Conservation (phyloP, 2,329 filamentous ascomycete species). For the Tricladium varicosporioides region DNA sequence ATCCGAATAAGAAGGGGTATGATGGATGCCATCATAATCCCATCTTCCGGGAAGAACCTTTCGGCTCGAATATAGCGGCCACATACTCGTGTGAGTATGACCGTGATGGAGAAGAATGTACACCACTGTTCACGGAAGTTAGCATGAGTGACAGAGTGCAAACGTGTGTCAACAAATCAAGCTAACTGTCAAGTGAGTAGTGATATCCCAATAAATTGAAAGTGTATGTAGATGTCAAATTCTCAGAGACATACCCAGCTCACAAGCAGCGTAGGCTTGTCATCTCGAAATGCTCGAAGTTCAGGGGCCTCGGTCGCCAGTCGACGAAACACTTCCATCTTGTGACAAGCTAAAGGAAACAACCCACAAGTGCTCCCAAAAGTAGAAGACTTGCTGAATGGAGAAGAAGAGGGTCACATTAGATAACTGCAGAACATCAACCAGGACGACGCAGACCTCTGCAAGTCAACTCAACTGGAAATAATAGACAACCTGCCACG, state of each 20-base stretch:
- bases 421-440: too few relatives aligned
- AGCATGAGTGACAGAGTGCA: neutral
- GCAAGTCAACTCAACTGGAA: too few relatives aligned
- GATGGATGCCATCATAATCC: conserved; percentile 75
- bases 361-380: neutral
- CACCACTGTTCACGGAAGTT: conserved; percentile 56
- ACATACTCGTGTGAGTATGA: conserved; percentile 74
- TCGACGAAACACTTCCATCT: conserved; percentile 28
- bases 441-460: too few relatives aligned
- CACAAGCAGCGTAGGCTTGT: conserved; percentile 86
- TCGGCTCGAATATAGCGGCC: conserved; percentile 87
- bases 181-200: neutral
- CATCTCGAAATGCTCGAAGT: conserved; percentile 36
- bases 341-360: neutral
- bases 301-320: conserved; percentile 25
- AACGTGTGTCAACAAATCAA: neutral
- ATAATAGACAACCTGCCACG: too few relatives aligned
- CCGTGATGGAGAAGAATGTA: conserved; percentile 73
- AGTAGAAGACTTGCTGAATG: neutral
- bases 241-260: conserved; percentile 57
- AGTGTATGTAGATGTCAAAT: neutral
- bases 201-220: too few relatives aligned
- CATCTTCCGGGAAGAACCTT: conserved; percentile 82
- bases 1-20: conserved; percentile 81
- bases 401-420: neutral